A percentile compares a stretch with the other conserved stretches of the same genome.
Evolutionary conservation across 2,329 filamentous ascomycete species (phyloP).

Genomic region (Penicillium sp.): DNA sequence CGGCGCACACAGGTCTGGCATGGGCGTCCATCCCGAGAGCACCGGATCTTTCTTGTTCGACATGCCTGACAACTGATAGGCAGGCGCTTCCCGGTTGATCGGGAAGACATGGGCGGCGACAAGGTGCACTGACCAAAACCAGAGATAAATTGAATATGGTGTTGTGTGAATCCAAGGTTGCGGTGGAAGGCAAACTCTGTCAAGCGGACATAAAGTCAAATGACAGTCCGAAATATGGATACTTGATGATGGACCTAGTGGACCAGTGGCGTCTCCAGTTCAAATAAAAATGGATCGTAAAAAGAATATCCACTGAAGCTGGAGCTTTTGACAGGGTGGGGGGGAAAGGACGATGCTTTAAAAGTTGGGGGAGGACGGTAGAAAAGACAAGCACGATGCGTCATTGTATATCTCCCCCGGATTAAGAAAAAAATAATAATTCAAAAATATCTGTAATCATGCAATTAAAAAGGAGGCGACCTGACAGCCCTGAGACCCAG

Average conservation of each 20-base stretch:
- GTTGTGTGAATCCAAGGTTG: not conserved
- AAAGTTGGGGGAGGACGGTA: not conserved
- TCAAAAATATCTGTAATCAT: not conserved
- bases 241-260: not conserved
- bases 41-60: conserved; percentile 42
- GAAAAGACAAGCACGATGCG: not conserved
- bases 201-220: conserved; percentile 1
- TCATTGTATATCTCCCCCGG: conserved; percentile 2
- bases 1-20: conserved; percentile 43
- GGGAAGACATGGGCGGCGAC: conserved; percentile 23
- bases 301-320: conserved; percentile 2
- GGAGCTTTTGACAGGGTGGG: not conserved
- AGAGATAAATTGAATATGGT: not conserved
- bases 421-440: not conserved
- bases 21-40: conserved; percentile 39
- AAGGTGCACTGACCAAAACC: not conserved
- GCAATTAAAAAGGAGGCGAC: not conserved
- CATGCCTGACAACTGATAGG: conserved; percentile 45
- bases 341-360: conserved; percentile 6
- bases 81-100: conserved; percentile 34
- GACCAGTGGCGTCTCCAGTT: conserved; percentile 1
- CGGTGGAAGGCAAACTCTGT: not conserved
- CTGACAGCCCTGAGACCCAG: not conserved
- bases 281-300: not conserved
- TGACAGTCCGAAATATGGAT: not conserved